Conservation (phyloP, 2,329 filamentous ascomycete species). For the Leptographium flavum region DNA sequence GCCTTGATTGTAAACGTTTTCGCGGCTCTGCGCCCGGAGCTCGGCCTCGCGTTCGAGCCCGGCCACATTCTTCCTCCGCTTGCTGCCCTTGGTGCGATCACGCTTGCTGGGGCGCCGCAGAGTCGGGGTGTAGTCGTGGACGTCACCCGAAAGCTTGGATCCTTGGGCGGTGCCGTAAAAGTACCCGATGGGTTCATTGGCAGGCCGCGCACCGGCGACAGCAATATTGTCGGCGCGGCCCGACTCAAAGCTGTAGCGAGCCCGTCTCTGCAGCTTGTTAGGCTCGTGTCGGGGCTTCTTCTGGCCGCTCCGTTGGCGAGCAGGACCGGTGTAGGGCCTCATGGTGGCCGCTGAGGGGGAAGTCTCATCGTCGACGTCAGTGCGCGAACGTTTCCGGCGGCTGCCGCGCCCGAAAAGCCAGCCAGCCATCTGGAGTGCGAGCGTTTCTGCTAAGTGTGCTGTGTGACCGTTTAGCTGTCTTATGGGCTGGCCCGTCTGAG, state of each 20-base stretch:
- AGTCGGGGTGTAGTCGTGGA: constrained; percentile 28
- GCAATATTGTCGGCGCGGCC: constrained; percentile 40
- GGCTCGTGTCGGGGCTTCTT: constrained; percentile 31
- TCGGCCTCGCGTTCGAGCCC: constrained; percentile 74
- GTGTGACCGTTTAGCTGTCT: too few relatives aligned
- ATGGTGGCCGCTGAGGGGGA: constrained; percentile 18
- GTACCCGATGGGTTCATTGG: constrained; percentile 4
- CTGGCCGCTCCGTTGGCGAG: constrained; percentile 17
- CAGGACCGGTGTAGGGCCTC: constrained; percentile 2
- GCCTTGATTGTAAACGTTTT: neutral
- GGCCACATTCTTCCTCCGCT: constrained; percentile 56
- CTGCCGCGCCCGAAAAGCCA: constrained; percentile 72
- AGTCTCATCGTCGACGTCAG: constrained; percentile 35
- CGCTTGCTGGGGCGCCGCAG: constrained; percentile 46
- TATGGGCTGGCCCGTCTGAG: too few relatives aligned
- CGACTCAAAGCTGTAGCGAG: constrained; percentile 48
- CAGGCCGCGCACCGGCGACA: constrained; percentile 18
- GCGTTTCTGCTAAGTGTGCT: too few relatives aligned
- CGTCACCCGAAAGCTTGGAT: neutral
- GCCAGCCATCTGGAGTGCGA: constrained; percentile 51
- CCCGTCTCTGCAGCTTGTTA: constrained; percentile 33
- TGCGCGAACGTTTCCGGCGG: constrained; percentile 45
- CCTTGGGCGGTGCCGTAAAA: constrained; percentile 2
- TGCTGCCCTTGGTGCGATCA: constrained; percentile 58
- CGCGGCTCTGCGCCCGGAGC: constrained; percentile 67